Evolutionary conservation across 306 rosid genomes (phyloP), one percentile per base, ranked within the genome.

Genomic region (Mucuna pruriens): DNA sequence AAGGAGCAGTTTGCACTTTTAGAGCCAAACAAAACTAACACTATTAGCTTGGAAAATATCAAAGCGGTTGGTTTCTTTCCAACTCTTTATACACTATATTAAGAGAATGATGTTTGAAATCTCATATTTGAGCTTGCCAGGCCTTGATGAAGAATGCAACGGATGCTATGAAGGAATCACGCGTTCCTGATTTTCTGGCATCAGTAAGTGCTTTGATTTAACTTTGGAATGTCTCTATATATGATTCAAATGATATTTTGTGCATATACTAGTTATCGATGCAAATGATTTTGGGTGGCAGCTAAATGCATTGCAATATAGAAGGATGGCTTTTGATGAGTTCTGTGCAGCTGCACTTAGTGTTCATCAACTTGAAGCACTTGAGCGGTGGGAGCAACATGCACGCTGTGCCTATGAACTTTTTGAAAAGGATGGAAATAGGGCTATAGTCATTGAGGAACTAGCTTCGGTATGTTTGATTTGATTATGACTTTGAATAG

Each of bases 81-180:
- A 52, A 72, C 13, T 67, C 20, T 75, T 61, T 54, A 54, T 36
- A 38, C 44, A 63, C 63, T 20, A 76, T 73, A 16, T 15, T 55
- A 44, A 75, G 82, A 10, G 31, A 44, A 58, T 80, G 12, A 17
- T 79, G 40, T 84, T 76, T 17, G 46, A 73, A 61, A 68, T 79
- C 84, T 85, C 83, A 66, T 81, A 74, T 63, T 51, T 82, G 52
- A 78, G 79, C 54, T 62, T 77, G 75, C 31, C 90, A 94, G 98
- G 94, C 89, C 65, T 85, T 94, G 89, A 77, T 80, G 97, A 94
- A 85, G 81, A 82, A 90, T 75, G 91, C 95, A 66, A 94, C 97
- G n/a, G 95, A 92, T 74, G 97, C 97, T 60, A 89, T 94, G 97
- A 94, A 91, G 90, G 97, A 94, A 48, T 92, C 98, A 2, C 92